Conservation (phyloP, 1,284 basidiomycete genomes). For the Cutaneotrichosporon mucoides region DNA sequence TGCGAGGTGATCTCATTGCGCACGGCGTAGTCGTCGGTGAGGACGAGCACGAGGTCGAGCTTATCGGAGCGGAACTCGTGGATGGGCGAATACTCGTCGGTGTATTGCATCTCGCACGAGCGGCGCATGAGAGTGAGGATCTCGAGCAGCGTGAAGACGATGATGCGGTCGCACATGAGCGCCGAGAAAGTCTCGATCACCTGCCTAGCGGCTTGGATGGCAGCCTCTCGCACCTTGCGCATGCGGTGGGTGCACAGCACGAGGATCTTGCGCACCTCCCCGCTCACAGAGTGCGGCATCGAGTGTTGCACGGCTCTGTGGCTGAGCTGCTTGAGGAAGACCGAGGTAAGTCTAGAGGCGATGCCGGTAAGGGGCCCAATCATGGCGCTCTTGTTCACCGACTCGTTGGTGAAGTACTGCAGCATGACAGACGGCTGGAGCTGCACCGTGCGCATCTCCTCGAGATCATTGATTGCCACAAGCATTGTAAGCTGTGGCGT, state of each 20-base stretch:
- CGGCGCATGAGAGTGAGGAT: slow-evolving; percentile 82
- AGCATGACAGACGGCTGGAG: slow-evolving; percentile 78
- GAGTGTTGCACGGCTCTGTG: slow-evolving; percentile 71
- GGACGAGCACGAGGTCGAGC: slow-evolving; percentile 67
- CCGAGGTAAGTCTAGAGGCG: slow-evolving; percentile 66
- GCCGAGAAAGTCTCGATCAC: slow-evolving; percentile 92
- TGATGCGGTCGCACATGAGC: slow-evolving; percentile 80
- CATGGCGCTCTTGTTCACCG: slow-evolving; percentile 64
- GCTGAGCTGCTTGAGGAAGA: slow-evolving; percentile 65
- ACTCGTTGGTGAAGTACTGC: slow-evolving; percentile 84
- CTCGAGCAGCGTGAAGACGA: slow-evolving; percentile 87
- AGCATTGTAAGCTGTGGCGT: slow-evolving; percentile 84
- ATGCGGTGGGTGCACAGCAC: slow-evolving; percentile 79
- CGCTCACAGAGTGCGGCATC: slow-evolving; percentile 66
- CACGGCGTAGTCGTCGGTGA: slow-evolving; percentile 82
- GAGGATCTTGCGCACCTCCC: slow-evolving; percentile 72
- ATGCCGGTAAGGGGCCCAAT: slow-evolving; percentile 75
- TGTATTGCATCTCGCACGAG: slow-evolving; percentile 84
- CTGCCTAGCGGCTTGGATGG: slow-evolving; percentile 75
- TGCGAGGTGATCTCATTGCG: slow-evolving; percentile 78
- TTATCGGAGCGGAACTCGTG: slow-evolving; percentile 79
- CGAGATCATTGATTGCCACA: slow-evolving; percentile 81
- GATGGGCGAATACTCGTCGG: slow-evolving; percentile 89
- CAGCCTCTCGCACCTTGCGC: slow-evolving; percentile 72
- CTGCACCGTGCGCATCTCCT: slow-evolving; percentile 75